Base-by-base conservation (phyloP, 139 green algal genomes). In the Chlamydomonas incerta region DNA sequence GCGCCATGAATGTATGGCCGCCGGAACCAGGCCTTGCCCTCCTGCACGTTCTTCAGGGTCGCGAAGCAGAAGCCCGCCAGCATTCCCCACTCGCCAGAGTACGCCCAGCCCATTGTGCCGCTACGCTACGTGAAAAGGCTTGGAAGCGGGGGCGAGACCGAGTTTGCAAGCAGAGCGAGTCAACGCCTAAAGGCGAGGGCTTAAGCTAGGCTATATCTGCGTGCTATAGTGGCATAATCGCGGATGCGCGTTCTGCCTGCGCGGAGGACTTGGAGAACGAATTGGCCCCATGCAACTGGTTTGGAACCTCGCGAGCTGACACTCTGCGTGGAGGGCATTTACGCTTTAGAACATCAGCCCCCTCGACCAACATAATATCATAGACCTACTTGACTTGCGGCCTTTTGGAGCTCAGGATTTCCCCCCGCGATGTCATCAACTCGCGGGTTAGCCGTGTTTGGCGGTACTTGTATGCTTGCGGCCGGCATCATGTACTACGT, bases 1-100 rank as follows among this genome's bases (percentile, higher is more conserved):
- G 21, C n/a, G 24, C 60, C 74, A 62, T 91, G 88, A 58, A 87
- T 46, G 83, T 83, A 91, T 20, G 88, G 88, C 52, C 72, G 70
- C 34, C 88, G 29, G 46, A 82, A 91, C 74, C 72, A 91, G 8
- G 83, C 71, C 41, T 63, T 68, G 29, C 77, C 77, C 47, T 87
- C 63, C 35, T 88, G 74, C 29, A 41, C 37, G 41, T 90, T 88
- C 72, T 85, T 86, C 23, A 87, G 55, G 8, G 34, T 80, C 0
- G 72, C 87, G 41, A 84, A 90, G n/a, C 37, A 63, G 63, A 83
- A 79, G 20, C 86, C 86, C 29, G 79, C 86, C 29, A 90, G 72
- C 72, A 90, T 69, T 3, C 86, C 86, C 82, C 82, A 87, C 9
- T 81, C 82, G 15, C 82, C 82, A 26, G 72, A 55, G 63, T 87